Evolutionary conservation across 768 basidiomycete genomes (phyloP).

Genomic region (Hericium coralloides): DNA sequence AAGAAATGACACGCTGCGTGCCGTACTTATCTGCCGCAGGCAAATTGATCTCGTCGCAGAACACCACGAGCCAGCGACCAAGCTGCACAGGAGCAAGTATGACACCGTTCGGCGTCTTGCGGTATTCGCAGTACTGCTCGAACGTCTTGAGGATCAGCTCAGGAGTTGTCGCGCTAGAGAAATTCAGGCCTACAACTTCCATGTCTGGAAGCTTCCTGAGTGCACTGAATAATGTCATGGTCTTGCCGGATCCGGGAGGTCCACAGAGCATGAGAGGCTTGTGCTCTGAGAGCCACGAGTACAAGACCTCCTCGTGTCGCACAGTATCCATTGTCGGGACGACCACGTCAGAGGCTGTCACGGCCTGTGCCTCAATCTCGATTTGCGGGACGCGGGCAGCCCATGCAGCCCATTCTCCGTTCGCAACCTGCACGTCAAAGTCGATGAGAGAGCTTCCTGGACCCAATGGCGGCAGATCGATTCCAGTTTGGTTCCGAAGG

Average conservation of each 20-base stretch:
- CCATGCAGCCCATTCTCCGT: conserved; percentile 89
- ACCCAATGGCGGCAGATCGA: conserved; percentile 75
- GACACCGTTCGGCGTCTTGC: conserved; percentile 98
- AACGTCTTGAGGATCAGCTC: conserved; percentile 98
- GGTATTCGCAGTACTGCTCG: conserved; percentile 98
- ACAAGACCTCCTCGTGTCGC: conserved; percentile 95
- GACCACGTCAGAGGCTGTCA: conserved; percentile 93
- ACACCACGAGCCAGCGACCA: conserved; percentile 98
- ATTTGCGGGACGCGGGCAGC: conserved; percentile 86
- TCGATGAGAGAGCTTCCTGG: conserved; percentile 85
- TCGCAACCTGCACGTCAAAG: conserved; percentile 83
- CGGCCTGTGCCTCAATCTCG: conserved; percentile 94
- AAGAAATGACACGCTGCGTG: conserved; percentile 97
- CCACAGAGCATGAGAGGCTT: conserved; percentile 98
- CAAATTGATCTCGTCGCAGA: conserved; percentile 99
- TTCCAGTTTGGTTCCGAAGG: conserved; percentile 73
- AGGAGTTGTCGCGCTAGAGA: conserved; percentile 97
- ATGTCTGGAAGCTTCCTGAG: conserved; percentile 96
- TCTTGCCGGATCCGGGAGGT: conserved; percentile 99
- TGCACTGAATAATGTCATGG: conserved; percentile 98
- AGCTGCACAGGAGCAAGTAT: conserved; percentile 90
- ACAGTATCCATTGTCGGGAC: conserved; percentile 98
- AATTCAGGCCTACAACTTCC: conserved; percentile 98
- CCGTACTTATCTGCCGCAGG: conserved; percentile 97
- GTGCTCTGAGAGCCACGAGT: conserved; percentile 98